Conservation (phyloP, 1,284 basidiomycete genomes). For the Ustilago nuda region DNA sequence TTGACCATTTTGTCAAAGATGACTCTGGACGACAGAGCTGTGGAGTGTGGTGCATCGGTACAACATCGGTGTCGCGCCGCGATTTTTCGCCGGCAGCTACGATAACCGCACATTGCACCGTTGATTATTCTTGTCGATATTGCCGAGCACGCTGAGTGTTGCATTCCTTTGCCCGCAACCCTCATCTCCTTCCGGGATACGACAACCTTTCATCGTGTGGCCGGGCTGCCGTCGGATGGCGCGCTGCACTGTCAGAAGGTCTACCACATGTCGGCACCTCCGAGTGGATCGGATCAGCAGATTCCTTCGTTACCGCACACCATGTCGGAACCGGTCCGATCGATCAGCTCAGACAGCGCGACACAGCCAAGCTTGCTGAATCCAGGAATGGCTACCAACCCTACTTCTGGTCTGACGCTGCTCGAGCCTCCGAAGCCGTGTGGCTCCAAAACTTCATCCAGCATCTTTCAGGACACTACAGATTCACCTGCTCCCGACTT, state of each 20-base stretch:
- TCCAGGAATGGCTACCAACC: slow-evolving; percentile 47
- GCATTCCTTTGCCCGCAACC: not conserved
- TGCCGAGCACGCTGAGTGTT: slow-evolving; percentile 10
- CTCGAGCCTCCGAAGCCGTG: slow-evolving; percentile 27
- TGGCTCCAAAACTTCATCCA: slow-evolving; percentile 21
- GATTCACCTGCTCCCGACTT: slow-evolving; percentile 27
- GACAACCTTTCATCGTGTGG: not conserved
- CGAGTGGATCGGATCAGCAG: slow-evolving; percentile 17
- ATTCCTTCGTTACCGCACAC: slow-evolving; percentile 1
- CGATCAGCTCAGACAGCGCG: slow-evolving; percentile 13
- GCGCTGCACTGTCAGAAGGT: not conserved
- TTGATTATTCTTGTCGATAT: not conserved
- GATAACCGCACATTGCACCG: slow-evolving; percentile 13
- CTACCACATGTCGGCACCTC: slow-evolving; percentile 18
- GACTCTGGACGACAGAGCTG: not conserved
- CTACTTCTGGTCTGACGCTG: slow-evolving; percentile 36
- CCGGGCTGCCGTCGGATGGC: slow-evolving; percentile 16
- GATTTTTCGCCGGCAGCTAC: slow-evolving; percentile 11
- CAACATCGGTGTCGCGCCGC: slow-evolving; percentile 12
- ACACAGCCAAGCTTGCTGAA: slow-evolving; percentile 35
- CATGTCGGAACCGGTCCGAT: slow-evolving; percentile 25
- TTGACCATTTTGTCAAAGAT: not conserved
- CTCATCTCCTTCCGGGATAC: slow-evolving; percentile 4
- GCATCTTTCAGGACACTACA: slow-evolving; percentile 22
- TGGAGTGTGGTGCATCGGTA: not conserved